Evolutionary conservation across 202 grass and related monocot genomes (phyloP).

Genomic region (Carex sylvatica): DNA sequence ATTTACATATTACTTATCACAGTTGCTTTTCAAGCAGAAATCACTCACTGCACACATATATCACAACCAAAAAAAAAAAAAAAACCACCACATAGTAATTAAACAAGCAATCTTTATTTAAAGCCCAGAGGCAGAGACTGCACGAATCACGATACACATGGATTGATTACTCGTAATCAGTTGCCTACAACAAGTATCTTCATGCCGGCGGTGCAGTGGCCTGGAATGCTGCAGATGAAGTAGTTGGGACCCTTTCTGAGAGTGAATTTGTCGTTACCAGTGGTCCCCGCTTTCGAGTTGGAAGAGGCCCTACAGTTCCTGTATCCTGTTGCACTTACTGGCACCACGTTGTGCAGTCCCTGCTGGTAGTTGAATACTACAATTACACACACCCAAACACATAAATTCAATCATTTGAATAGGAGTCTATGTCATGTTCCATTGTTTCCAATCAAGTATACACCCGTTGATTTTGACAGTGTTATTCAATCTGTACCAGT

Average conservation of each 20-base stretch:
- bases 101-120: conserved; percentile 4
- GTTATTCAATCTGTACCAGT: background rate
- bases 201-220: conserved; percentile 27
- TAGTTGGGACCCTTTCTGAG: background rate
- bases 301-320: conserved; percentile 35
- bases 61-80: background rate
- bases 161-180: conserved; percentile 1
- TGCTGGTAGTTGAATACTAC: conserved; percentile 66
- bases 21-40: background rate
- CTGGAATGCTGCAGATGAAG: conserved; percentile 30
- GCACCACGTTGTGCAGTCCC: conserved; percentile 44
- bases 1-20: background rate
- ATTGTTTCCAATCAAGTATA: background rate
- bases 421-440: conserved; percentile 16
- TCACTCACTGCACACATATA: background rate
- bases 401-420: background rate
- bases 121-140: background rate
- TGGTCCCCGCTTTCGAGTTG: conserved; percentile 18
- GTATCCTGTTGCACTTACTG: conserved; percentile 31
- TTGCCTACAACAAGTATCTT: conserved; percentile 17
- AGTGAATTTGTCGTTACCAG: conserved; percentile 27
- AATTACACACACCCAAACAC: background rate
- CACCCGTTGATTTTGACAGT: background rate
- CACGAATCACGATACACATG: background rate
- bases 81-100: too few relatives aligned